Conservation (phyloP, 768 basidiomycete genomes). For the Galerina marginata region DNA sequence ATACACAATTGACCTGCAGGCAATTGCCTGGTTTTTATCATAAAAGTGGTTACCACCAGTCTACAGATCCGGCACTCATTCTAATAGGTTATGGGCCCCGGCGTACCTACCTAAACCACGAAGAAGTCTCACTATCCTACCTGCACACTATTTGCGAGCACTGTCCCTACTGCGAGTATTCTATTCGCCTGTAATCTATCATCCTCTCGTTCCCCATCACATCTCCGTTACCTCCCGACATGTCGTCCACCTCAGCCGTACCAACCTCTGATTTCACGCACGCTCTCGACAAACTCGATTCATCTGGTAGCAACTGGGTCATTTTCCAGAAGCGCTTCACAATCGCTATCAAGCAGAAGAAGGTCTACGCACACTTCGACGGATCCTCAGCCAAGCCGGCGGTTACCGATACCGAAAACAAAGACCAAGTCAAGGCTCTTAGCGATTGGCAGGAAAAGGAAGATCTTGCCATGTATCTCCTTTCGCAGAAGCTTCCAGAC, state of each 20-base stretch:
- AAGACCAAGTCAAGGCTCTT: neutral
- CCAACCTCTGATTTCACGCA: neutral
- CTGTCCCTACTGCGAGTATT: neutral
- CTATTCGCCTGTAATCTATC: neutral
- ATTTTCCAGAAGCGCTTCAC: conserved; percentile 5
- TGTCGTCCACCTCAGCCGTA: neutral
- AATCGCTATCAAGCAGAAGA: conserved; percentile 1
- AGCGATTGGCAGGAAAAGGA: neutral
- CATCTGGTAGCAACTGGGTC: neutral
- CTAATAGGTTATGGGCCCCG: conserved; percentile 4
- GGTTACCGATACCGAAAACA: neutral
- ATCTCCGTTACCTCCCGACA: neutral
- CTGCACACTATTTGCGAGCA: neutral
- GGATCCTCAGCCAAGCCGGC: neutral
- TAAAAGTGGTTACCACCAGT: too few species aligned
- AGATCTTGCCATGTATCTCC: neutral
- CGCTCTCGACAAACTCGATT: neutral
- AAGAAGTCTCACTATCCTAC: neutral
- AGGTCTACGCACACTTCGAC: neutral
- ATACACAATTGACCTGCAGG: too few species aligned
- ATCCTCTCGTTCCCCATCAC: neutral
- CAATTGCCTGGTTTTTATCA: too few species aligned
- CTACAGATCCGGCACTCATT: too few species aligned
- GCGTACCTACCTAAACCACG: neutral
- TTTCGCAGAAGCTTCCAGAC: neutral